phyloP scores from a whole-genome alignment of 2,329 filamentous ascomycete genomes.

The Ceratocystis ficicola region DNA sequence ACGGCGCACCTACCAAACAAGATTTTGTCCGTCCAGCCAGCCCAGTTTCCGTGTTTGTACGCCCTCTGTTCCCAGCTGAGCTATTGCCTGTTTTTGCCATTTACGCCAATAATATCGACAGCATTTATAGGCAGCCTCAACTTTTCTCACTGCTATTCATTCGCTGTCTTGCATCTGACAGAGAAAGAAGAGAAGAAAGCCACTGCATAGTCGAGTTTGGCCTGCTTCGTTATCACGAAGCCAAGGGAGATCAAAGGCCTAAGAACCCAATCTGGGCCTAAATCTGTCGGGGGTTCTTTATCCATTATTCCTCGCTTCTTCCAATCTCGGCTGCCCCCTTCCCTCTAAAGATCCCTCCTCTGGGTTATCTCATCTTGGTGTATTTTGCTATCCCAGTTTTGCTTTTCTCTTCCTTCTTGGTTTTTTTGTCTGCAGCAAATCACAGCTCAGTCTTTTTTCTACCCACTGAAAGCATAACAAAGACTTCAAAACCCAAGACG shows the following conservation, averaged over 20 bases:
- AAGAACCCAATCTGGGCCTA: background rate
- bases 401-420: background rate
- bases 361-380: background rate
- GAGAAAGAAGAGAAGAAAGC: background rate
- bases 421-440: background rate
- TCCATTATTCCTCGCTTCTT: background rate
- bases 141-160: too few species aligned
- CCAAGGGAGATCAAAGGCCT: background rate
- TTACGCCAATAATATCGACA: background rate
- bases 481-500: too few species aligned
- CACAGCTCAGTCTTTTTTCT: background rate
- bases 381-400: background rate
- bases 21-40: background rate
- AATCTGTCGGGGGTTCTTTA: background rate
- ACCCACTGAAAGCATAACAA: background rate
- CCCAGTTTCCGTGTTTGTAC: background rate
- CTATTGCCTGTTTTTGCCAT: background rate
- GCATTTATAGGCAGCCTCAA: background rate
- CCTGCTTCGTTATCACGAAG: background rate
- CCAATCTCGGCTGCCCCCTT: constrained; percentile 4
- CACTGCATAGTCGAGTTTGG: background rate
- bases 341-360: background rate
- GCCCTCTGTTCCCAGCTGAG: background rate
- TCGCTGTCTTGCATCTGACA: too few species aligned
- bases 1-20: background rate